A percentile compares a stretch with the other conserved stretches of the same genome.
Conservation (phyloP, 2,329 filamentous ascomycete species). For the Thielaviopsis populi region DNA sequence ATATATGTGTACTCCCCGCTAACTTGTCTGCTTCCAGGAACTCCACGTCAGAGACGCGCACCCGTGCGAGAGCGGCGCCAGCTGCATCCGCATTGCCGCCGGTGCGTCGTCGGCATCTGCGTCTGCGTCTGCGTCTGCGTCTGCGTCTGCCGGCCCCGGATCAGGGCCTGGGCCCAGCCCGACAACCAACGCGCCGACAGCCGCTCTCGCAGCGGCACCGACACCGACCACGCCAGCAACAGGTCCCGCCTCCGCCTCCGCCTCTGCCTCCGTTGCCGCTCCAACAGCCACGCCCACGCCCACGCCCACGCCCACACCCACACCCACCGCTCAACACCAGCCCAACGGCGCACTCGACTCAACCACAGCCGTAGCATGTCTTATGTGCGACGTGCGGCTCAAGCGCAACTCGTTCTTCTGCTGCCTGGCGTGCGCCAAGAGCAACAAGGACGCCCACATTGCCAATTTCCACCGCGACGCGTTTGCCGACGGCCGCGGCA, state of each 20-base stretch:
- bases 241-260: neutral
- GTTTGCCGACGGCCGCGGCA: constrained; percentile 11
- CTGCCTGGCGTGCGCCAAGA: constrained; percentile 16
- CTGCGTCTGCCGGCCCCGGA: too few relatives aligned
- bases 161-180: neutral
- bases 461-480: constrained; percentile 15
- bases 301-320: neutral
- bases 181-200: neutral
- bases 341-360: constrained; percentile 6
- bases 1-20: too few relatives aligned
- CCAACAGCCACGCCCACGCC: neutral
- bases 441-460: constrained; percentile 16
- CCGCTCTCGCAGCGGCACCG: neutral
- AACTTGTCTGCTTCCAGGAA: too few relatives aligned
- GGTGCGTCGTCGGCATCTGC: constrained; percentile 8
- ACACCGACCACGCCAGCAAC: neutral
- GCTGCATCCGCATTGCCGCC: constrained; percentile 12
- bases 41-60: constrained; percentile 13
- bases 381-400: constrained; percentile 16
- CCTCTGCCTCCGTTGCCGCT: neutral
- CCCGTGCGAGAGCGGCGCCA: constrained; percentile 16
- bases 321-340: neutral
- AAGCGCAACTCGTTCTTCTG: constrained; percentile 16
- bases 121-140: too few relatives aligned
- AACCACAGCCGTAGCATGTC: constrained; percentile 13